Evolutionary conservation across 352 stramenopile species (phyloP).

Genomic region (Phytopythium litorale): DNA sequence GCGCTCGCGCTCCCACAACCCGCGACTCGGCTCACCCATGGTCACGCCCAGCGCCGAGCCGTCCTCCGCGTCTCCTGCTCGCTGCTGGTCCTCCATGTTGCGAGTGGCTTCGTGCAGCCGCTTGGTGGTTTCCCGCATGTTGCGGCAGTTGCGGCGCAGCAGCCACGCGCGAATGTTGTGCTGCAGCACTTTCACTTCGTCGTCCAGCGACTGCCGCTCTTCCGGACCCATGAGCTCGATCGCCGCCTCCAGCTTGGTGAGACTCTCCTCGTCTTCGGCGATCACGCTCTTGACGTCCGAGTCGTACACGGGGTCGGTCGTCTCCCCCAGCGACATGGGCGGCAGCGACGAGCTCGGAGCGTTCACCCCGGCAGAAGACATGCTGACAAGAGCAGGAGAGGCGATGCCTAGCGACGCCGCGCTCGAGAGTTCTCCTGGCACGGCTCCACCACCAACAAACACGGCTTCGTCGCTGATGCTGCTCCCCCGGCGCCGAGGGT

Average conservation of each 20-base stretch:
- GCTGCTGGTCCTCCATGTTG: conserved; percentile 56
- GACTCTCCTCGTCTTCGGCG: conserved; percentile 67
- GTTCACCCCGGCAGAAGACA: not conserved
- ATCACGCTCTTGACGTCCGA: conserved; percentile 84
- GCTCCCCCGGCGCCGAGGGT: conserved; percentile 41
- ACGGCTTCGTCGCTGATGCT: conserved; percentile 52
- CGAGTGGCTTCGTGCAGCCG: conserved; percentile 69
- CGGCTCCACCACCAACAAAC: not conserved
- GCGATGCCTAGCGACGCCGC: not conserved
- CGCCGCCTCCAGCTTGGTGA: conserved; percentile 71
- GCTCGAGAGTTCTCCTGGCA: not conserved
- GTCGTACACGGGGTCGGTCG: conserved; percentile 48
- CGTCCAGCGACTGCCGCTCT: conserved; percentile 80
- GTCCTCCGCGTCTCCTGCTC: conserved; percentile 15
- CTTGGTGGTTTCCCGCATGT: conserved; percentile 86
- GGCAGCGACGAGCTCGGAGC: not conserved
- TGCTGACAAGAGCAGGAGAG: not conserved
- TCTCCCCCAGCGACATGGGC: conserved; percentile 1
- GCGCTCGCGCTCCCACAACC: conserved; percentile 52
- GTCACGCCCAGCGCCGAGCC: conserved; percentile 14
- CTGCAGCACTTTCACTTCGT: conserved; percentile 85
- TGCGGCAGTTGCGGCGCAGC: conserved; percentile 84
- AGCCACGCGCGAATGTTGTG: conserved; percentile 86
- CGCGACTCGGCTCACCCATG: not conserved
- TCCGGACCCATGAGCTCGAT: conserved; percentile 87